These are phyloP conservation scores for Pisolithus microcarpus DNA, from an alignment of 768 basidiomycete species.

Conservation along the genomic window DNA sequence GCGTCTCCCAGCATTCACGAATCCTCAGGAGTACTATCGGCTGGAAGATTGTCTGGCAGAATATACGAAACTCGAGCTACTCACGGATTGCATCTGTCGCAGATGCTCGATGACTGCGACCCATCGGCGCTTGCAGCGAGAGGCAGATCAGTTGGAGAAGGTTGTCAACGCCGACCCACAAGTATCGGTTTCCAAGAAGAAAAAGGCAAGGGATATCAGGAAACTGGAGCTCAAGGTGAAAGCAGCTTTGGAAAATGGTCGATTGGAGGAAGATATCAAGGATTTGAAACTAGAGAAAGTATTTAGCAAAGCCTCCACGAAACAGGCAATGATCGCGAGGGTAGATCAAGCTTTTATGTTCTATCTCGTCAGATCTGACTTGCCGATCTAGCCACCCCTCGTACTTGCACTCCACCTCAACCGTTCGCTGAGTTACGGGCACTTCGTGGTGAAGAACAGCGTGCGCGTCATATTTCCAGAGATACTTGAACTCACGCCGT, in stretches of 20 bases:
- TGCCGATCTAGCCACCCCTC: constrained; percentile 59
- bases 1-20: constrained; percentile 5
- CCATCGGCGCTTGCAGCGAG: constrained; percentile 51
- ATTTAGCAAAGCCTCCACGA: constrained; percentile 67
- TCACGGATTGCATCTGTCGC: constrained; percentile 90
- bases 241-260: constrained; percentile 59
- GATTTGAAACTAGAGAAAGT: constrained; percentile 77
- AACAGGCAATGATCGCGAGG: constrained; percentile 88
- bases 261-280: constrained; percentile 79
- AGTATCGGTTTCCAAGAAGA: constrained; percentile 66
- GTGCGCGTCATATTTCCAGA: constrained; percentile 79
- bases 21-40: constrained; percentile 49
- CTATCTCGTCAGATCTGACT: constrained; percentile 11
- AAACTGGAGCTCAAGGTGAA: constrained; percentile 57
- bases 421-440: constrained; percentile 79
- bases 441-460: constrained; percentile 74
- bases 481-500: constrained; percentile 82
- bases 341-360: constrained; percentile 37
- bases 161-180: constrained; percentile 28
- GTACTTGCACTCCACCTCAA: constrained; percentile 88
- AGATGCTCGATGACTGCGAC: constrained; percentile 85
- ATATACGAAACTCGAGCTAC: constrained; percentile 81
- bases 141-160: constrained; percentile 50
- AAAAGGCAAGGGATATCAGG: constrained; percentile 63
- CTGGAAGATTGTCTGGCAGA: constrained; percentile 82